phyloP scores from a whole-genome alignment of 2,329 filamentous ascomycete species.

The Aspergillus spinulosporus region DNA sequence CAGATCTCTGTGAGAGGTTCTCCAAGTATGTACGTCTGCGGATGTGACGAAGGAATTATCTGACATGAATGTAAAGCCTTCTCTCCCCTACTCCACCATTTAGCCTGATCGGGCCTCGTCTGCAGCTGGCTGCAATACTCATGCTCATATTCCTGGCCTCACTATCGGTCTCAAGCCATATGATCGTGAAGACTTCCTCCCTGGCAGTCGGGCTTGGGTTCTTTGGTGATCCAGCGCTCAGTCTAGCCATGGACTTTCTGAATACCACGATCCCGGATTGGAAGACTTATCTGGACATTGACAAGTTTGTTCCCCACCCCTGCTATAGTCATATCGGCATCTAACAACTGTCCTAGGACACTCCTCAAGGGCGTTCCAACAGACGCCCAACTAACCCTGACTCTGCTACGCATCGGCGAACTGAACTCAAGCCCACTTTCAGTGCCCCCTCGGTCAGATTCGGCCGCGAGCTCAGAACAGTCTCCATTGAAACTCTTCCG shows the following conservation, averaged over 20 bases:
- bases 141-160: slow-evolving; percentile 55
- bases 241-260: slow-evolving; percentile 55
- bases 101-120: slow-evolving; percentile 52
- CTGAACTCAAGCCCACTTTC: slow-evolving; percentile 77
- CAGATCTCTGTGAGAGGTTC: slow-evolving; percentile 65
- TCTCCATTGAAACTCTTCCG: background rate
- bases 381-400: slow-evolving; percentile 80
- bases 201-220: slow-evolving; percentile 71
- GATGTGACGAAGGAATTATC: background rate
- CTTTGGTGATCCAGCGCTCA: slow-evolving; percentile 75
- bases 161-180: slow-evolving; percentile 58
- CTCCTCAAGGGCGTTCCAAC: slow-evolving; percentile 80
- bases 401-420: slow-evolving; percentile 77
- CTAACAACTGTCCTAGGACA: slow-evolving; percentile 46
- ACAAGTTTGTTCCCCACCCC: slow-evolving; percentile 50
- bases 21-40: slow-evolving; percentile 49
- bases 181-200: slow-evolving; percentile 64
- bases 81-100: slow-evolving; percentile 67
- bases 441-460: slow-evolving; percentile 51
- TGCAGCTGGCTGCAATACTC: slow-evolving; percentile 57
- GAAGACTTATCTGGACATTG: slow-evolving; percentile 71
- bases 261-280: slow-evolving; percentile 63
- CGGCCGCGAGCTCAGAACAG: background rate
- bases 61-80: slow-evolving; percentile 43
- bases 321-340: too few species aligned